Conservation (phyloP, 2,329 filamentous ascomycete genomes). For the Cladosporium sp. region DNA sequence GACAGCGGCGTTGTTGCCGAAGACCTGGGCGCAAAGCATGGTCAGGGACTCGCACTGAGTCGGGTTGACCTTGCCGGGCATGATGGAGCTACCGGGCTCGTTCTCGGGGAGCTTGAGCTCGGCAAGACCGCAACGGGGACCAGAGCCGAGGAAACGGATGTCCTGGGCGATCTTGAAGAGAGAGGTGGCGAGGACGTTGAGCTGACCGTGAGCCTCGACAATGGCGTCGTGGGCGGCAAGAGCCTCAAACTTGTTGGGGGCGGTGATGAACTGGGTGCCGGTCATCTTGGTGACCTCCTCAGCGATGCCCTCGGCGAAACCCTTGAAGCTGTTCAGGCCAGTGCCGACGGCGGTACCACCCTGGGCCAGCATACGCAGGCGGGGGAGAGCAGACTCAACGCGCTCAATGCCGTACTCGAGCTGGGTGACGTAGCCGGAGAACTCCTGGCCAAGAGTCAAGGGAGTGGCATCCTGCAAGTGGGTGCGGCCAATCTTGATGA, state of each 20-base stretch:
- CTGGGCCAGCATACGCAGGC: conserved; percentile 83
- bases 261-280: conserved; percentile 87
- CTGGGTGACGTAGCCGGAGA: conserved; percentile 95
- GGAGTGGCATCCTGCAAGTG: conserved; percentile 97
- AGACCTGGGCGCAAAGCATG: conserved; percentile 96
- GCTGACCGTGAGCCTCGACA: conserved; percentile 85
- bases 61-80: conserved; percentile 99
- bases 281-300: conserved; percentile 89
- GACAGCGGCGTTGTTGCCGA: conserved; percentile 91
- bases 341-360: conserved; percentile 96
- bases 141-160: conserved; percentile 92
- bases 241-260: conserved; percentile 98
- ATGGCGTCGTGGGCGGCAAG: conserved; percentile 94
- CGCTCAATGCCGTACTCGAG: conserved; percentile 86
- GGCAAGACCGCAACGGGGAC: conserved; percentile 89
- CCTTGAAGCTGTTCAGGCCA: conserved; percentile 94
- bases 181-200: conserved; percentile 87
- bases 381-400: conserved; percentile 74
- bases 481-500: conserved; percentile 98
- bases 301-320: conserved; percentile 90
- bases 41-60: conserved; percentile 97
- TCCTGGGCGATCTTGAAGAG: conserved; percentile 98
- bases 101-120: conserved; percentile 94
- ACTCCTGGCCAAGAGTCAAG: conserved; percentile 91
- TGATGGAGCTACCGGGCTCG: conserved; percentile 95